Conservation (phyloP, 2,329 filamentous ascomycete genomes). For the Teratosphaeria viscida region DNA sequence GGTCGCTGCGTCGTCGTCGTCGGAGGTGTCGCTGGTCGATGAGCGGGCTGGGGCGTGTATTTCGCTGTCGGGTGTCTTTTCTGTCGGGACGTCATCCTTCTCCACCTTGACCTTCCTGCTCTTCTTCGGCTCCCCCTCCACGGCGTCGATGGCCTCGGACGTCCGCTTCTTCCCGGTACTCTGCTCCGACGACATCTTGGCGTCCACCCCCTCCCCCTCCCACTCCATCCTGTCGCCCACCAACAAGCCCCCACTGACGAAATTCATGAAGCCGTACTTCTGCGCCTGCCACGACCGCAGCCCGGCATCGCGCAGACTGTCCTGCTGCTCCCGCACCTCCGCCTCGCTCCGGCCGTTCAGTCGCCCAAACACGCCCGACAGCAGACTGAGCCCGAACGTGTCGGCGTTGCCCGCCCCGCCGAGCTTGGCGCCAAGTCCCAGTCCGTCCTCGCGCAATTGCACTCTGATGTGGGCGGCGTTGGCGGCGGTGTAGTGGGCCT, state of each 20-base stretch:
- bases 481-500: conserved; percentile 65
- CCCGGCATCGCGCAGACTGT: conserved; percentile 58
- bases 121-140: conserved; percentile 9
- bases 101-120: background rate
- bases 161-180: conserved; percentile 38
- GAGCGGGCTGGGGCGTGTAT: conserved; percentile 4
- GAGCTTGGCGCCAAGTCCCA: conserved; percentile 75
- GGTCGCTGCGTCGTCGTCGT: conserved; percentile 1
- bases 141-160: conserved; percentile 13
- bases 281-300: conserved; percentile 62
- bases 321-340: conserved; percentile 60
- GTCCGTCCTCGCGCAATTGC: conserved; percentile 76
- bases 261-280: conserved; percentile 71
- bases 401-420: conserved; percentile 36
- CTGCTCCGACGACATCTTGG: conserved; percentile 35
- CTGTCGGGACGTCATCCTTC: conserved; percentile 11
- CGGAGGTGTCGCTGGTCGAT: background rate
- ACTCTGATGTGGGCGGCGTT: conserved; percentile 81
- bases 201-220: conserved; percentile 10
- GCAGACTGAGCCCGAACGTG: conserved; percentile 35
- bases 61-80: conserved; percentile 22
- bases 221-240: conserved; percentile 47
- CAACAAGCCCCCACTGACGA: conserved; percentile 73
- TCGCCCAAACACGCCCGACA: conserved; percentile 75
- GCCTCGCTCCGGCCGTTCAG: conserved; percentile 78